Conservation (phyloP, 2,329 filamentous ascomycete species). For the Lasiodiplodia hormozganensis region DNA sequence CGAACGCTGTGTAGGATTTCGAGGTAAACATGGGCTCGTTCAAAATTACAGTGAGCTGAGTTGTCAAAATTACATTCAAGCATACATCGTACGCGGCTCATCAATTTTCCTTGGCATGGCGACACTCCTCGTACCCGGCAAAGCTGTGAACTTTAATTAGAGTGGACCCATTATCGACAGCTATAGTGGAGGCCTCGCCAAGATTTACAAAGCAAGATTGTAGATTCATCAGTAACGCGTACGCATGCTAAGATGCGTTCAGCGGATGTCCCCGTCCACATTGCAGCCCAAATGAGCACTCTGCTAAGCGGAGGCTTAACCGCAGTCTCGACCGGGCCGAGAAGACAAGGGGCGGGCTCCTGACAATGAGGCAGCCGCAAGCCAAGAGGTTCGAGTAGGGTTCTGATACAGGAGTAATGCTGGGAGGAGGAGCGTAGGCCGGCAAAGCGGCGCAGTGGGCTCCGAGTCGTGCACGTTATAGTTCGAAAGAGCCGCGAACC, state of each 20-base stretch:
- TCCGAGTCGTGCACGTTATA: conserved; percentile 1
- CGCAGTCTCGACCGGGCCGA: not conserved
- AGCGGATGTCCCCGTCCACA: not conserved
- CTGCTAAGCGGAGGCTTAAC: not conserved
- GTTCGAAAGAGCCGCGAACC: not conserved
- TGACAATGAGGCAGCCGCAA: not conserved
- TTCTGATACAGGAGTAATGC: conserved; percentile 11
- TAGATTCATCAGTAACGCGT: not conserved
- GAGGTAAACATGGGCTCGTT: no score
- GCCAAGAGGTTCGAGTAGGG: conserved; percentile 10
- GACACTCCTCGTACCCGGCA: conserved; percentile 7
- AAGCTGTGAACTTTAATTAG: not conserved
- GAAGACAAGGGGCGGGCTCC: not conserved
- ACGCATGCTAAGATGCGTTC: not conserved
- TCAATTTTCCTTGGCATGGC: not conserved
- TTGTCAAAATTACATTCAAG: not conserved
- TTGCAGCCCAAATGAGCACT: not conserved
- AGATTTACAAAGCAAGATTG: not conserved
- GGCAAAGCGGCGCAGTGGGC: not conserved
- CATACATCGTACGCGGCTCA: not conserved
- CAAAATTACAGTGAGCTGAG: not conserved
- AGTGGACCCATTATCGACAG: not conserved
- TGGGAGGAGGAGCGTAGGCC: not conserved
- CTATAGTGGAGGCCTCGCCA: conserved; percentile 2
- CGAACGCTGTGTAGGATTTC: not conserved